Evolutionary conservation across 2,329 filamentous ascomycete species (phyloP).

Genomic region (Fusarium sp.): DNA sequence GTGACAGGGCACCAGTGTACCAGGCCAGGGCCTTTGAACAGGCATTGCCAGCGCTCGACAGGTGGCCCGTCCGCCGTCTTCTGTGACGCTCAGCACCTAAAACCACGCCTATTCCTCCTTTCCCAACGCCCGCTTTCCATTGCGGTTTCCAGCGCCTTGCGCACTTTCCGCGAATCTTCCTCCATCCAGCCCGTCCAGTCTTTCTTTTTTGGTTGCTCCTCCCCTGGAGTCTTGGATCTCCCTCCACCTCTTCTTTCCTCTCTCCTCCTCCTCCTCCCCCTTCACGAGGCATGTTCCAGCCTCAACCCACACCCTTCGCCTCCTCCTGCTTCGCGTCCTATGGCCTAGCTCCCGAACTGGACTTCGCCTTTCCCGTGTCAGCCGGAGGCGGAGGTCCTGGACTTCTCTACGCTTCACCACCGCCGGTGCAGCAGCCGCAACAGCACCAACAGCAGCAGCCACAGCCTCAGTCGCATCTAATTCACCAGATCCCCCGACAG

Average conservation of each 20-base stretch:
- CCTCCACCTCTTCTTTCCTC: constrained; percentile 8
- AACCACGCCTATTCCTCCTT: constrained; percentile 26
- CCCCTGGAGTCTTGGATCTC: not conserved
- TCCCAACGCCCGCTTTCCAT: constrained; percentile 16
- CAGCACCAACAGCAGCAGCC: constrained; percentile 17
- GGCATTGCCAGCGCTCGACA: constrained; percentile 24
- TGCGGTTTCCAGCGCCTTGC: constrained; percentile 16
- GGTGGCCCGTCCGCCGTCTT: constrained; percentile 28
- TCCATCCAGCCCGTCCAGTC: not conserved
- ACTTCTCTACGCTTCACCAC: constrained; percentile 31
- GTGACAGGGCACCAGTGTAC: constrained; percentile 28
- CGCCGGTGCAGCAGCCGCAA: constrained; percentile 20
- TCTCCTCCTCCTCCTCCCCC: constrained; percentile 24
- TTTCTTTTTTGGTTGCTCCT: not conserved
- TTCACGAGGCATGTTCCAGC: constrained; percentile 64
- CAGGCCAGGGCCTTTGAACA: constrained; percentile 5
- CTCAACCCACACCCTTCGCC: constrained; percentile 63
- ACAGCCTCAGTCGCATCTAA: constrained; percentile 23
- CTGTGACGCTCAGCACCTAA: constrained; percentile 24
- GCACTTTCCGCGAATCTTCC: constrained; percentile 22
- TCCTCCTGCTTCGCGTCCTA: constrained; percentile 56
- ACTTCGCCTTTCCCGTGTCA: constrained; percentile 41
- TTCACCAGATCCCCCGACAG: constrained; percentile 29
- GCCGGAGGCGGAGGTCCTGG: constrained; percentile 44
- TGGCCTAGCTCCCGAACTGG: constrained; percentile 52